Base-by-base conservation (phyloP, 371 early-diverging fungal species). In the Phascolomyces articulosus region DNA sequence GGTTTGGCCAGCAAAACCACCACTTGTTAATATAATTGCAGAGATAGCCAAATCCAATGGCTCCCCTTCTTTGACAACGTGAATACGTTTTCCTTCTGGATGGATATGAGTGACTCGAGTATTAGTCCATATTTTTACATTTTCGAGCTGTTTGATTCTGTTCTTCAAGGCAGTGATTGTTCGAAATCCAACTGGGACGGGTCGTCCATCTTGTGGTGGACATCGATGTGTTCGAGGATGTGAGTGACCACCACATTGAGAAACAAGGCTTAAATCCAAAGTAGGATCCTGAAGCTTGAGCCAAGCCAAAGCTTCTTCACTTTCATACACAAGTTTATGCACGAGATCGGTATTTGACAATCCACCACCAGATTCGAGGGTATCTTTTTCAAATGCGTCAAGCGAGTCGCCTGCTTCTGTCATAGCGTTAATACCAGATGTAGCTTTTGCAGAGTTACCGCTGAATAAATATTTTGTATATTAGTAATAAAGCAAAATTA, bases 391-490 rank as follows among this genome's bases (percentile, higher is more conserved):
- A 72, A 94, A 93, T 48, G 77, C 76, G 16, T 86, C 89, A 15
- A 83, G 67, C n/a, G 84, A 77, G 70, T 91, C 93, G 62, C 77
- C 68, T 9, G 87, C 75, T 26, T 71, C 69, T 6, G 93, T 90
- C 21, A 87, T 89, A n/a, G 88, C 91, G 80, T 94, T 94, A 72
- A 94, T 94, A 51, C 94, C 94, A 24, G 93, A 93, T 1, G 94
- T 90, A 10, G 94, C 94, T 72, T 94, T 94, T 72, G 90, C 80
- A 7, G 87, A 87, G 65, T 89, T 89, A 44, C 93, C 94, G 48
- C 93, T 75, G 16, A 44, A 23, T 4, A 28, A 18, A 23, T 24
- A 49, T n/a, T n/a, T n/a, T n/a, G n/a, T n/a, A n/a, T n/a, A n/a
- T n/a, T n/a, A n/a, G n/a, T n/a, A n/a, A n/a, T n/a, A n/a, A n/a